These are phyloP conservation scores for Thamnidium elegans DNA, from an alignment of 192 early-diverging fungal genomes.

Conservation along the genomic window DNA sequence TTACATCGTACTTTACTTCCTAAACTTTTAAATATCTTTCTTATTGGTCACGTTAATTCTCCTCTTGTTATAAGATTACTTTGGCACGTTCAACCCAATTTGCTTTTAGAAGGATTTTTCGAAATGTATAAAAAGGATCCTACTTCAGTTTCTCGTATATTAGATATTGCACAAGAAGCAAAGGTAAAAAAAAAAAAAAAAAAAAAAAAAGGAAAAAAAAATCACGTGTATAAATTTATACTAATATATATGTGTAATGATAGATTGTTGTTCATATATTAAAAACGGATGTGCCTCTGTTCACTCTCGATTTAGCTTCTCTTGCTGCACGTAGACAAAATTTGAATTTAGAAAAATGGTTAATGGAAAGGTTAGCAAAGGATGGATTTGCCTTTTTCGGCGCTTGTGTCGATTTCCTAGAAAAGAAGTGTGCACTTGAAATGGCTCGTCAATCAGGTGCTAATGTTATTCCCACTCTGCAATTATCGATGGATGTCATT, in stretches of 20 bases:
- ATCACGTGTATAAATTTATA: neutral
- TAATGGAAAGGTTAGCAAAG: constrained; percentile 60
- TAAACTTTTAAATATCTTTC: constrained; percentile 29
- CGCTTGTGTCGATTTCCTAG: constrained; percentile 76
- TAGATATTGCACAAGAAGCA: constrained; percentile 35
- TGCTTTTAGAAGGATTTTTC: constrained; percentile 28
- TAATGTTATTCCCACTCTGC: constrained; percentile 37
- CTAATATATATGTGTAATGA: neutral
- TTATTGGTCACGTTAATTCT: constrained; percentile 37
- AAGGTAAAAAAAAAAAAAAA: constrained; percentile 19
- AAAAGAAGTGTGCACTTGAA: constrained; percentile 57
- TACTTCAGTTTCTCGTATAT: constrained; percentile 30
- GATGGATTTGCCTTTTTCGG: constrained; percentile 60
- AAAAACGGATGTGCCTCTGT: constrained; percentile 59
- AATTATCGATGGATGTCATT: constrained; percentile 65
- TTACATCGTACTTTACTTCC: constrained; percentile 19
- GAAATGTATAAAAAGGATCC: constrained; percentile 31
- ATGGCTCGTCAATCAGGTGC: constrained; percentile 39
- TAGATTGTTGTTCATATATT: constrained; percentile 70
- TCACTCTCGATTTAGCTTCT: constrained; percentile 76
- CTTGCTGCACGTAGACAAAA: constrained; percentile 74
- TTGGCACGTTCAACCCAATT: constrained; percentile 47
- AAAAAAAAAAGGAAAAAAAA: neutral
- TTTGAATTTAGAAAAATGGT: constrained; percentile 83
- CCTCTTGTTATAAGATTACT: constrained; percentile 62